Conservation (phyloP, 305 asterid genomes). For the Vinca major region DNA sequence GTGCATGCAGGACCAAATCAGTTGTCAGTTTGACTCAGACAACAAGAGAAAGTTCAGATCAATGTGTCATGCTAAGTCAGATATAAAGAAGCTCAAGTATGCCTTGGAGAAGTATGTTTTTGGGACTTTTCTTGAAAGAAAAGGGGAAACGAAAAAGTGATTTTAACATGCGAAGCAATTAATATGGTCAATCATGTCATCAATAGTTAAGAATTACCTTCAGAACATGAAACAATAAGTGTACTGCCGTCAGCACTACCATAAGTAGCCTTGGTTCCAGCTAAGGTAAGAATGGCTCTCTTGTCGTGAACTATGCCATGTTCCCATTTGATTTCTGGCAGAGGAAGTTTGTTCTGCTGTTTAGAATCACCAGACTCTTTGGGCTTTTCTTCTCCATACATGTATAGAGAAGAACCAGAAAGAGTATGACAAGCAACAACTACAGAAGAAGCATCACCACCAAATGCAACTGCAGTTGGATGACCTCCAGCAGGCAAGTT, state of each 20-base stretch:
- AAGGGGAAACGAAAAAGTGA: not conserved
- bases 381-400: constrained; percentile 85
- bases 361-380: constrained; percentile 46
- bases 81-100: not conserved
- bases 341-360: constrained; percentile 74
- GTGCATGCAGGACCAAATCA: not conserved
- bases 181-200: constrained; percentile 13
- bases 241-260: constrained; percentile 93
- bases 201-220: constrained; percentile 43
- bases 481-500: constrained; percentile 88
- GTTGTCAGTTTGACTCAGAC: not conserved
- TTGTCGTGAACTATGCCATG: constrained; percentile 78
- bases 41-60: not conserved
- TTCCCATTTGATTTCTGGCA: constrained; percentile 88
- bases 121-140: no score
- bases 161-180: constrained; percentile 4
- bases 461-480: constrained; percentile 69
- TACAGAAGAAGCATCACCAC: constrained; percentile 69
- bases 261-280: constrained; percentile 73
- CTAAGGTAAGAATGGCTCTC: constrained; percentile 60
- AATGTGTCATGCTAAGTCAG: not conserved
- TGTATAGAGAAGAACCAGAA: constrained; percentile 66
- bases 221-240: constrained; percentile 75
- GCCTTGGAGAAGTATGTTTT: no score
- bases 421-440: constrained; percentile 72